Evolutionary conservation across 306 rosid genomes (phyloP).

Genomic region (Phaseolus lunatus): DNA sequence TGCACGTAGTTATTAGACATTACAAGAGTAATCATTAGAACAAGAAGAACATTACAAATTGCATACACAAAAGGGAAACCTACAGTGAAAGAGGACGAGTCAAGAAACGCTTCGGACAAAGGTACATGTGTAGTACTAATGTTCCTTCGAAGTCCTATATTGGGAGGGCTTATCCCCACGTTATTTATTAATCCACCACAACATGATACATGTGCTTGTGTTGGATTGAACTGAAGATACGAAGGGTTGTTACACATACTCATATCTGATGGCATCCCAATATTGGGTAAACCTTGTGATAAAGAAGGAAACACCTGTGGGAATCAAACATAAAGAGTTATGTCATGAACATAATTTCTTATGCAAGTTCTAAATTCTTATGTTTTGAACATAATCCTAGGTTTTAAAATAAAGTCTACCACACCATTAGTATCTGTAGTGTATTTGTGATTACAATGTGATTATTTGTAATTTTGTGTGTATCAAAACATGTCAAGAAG

Average conservation of each 20-base stretch:
- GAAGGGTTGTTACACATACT: slow-evolving; percentile 59
- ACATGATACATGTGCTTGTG: slow-evolving; percentile 65
- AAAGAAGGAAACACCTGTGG: slow-evolving; percentile 73
- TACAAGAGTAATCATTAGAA: not conserved
- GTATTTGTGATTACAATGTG: too few species aligned
- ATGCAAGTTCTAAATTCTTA: too few species aligned
- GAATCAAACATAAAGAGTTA: slow-evolving; percentile 36
- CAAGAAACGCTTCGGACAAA: slow-evolving; percentile 68
- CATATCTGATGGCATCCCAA: slow-evolving; percentile 65
- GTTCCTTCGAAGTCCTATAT: slow-evolving; percentile 63
- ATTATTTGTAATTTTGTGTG: too few species aligned
- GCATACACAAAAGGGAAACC: slow-evolving; percentile 27
- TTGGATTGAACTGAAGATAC: slow-evolving; percentile 67
- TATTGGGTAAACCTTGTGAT: slow-evolving; percentile 60
- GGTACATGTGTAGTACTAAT: slow-evolving; percentile 66
- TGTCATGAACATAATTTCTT: not conserved
- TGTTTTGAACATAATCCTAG: too few species aligned
- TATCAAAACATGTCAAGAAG: too few species aligned
- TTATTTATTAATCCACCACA: slow-evolving; percentile 66
- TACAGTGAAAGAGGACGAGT: slow-evolving; percentile 74
- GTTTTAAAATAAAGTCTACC: too few species aligned
- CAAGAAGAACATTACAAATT: not conserved
- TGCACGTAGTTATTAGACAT: not conserved
- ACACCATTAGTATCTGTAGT: too few species aligned
- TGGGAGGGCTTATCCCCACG: slow-evolving; percentile 59